Evolutionary conservation across 176 grass and related monocot genomes (phyloP).

Genomic region (Hordeum vulgare): MorexV3_pseudomolecules_assembly NC_058523.1:319256451-319256950

Average conservation of each 20-base stretch:
- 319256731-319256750: not conserved
- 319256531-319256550: conserved; percentile 51
- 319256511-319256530: conserved; percentile 60
- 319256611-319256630: conserved; percentile 35
- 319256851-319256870: not conserved
- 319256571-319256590: conserved; percentile 57
- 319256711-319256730: not conserved
- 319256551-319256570: conserved; percentile 65
- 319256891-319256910: not conserved
- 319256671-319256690: not conserved
- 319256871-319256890: conserved; percentile 29
- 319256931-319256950: conserved; percentile 27
- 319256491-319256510: not conserved
- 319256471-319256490: conserved; percentile 26
- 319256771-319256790: not conserved
- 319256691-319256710: conserved; percentile 44
- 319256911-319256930: conserved; percentile 90
- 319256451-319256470: conserved; percentile 83
- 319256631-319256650: conserved; percentile 46
- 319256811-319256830: conserved; percentile 44
- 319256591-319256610: conserved; percentile 17
- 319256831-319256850: conserved; percentile 17
- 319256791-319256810: conserved; percentile 9
- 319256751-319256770: conserved; percentile 6
- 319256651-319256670: conserved; percentile 80